Percentiles rank a stretch among this genome's conserved stretches.
These are phyloP conservation scores for Pyropia yezoensis DNA, from an alignment of 23 red algal genomes.

Conservation along the genomic window DNA sequence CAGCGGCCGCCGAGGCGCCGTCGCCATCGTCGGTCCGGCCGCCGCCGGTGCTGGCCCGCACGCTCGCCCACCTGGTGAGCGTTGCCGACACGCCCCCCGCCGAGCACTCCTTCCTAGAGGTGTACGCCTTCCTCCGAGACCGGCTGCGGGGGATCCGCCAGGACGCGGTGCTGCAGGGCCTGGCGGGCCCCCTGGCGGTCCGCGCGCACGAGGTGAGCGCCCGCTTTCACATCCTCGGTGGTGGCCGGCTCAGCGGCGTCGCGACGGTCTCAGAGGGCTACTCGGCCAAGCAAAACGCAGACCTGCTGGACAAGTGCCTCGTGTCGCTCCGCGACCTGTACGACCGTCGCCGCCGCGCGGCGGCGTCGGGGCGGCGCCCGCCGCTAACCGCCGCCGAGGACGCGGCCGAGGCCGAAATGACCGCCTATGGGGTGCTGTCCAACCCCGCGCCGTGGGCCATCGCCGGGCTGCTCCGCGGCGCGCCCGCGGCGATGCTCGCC, in stretches of 20 bases:
- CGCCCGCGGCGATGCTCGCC: too few species aligned
- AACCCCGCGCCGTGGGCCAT: too few species aligned
- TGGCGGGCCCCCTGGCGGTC: slow-evolving; percentile 48
- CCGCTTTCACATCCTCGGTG: slow-evolving; percentile 90
- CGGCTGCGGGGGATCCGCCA: slow-evolving; percentile 89
- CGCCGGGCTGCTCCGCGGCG: too few species aligned
- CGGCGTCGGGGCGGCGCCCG: too few species aligned
- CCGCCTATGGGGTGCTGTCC: background rate
- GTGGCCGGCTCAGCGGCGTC: slow-evolving; percentile 40
- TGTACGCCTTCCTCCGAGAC: slow-evolving; percentile 86
- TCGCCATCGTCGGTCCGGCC: slow-evolving; percentile 60
- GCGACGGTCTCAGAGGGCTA: slow-evolving; percentile 31
- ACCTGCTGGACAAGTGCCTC: slow-evolving; percentile 97
- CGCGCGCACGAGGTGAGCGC: slow-evolving; percentile 71
- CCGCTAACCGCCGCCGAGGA: background rate
- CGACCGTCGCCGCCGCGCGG: slow-evolving; percentile 23
- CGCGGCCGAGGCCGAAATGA: background rate
- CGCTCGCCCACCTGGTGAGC: slow-evolving; percentile 76
- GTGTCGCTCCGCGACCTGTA: slow-evolving; percentile 87
- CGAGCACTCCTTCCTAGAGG: slow-evolving; percentile 44
- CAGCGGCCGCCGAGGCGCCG: slow-evolving; percentile 70
- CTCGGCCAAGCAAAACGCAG: slow-evolving; percentile 90
- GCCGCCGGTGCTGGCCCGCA: slow-evolving; percentile 43
- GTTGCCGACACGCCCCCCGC: slow-evolving; percentile 20
- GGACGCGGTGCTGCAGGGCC: slow-evolving; percentile 84